Conservation (phyloP, 768 basidiomycete species). For the Daedalea quercina region DNA sequence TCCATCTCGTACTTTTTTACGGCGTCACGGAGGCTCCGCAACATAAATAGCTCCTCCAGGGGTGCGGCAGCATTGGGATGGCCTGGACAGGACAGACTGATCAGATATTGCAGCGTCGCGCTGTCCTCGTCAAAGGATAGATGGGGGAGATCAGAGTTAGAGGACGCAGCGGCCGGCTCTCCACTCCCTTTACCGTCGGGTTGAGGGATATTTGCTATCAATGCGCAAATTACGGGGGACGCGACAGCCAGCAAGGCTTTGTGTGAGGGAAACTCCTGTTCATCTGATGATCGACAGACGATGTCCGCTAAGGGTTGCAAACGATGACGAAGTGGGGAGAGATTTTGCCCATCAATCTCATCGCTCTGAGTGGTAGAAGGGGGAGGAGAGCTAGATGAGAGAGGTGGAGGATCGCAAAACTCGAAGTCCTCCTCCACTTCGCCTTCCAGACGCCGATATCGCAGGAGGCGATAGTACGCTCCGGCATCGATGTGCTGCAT, state of each 20-base stretch:
- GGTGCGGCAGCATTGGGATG: conserved; percentile 10
- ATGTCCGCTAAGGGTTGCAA: conserved; percentile 27
- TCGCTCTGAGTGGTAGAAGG: not conserved
- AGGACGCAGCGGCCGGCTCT: too few relatives aligned
- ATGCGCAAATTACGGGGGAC: conserved; percentile 24
- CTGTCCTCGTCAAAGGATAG: too few relatives aligned
- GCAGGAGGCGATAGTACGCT: not conserved
- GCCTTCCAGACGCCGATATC: not conserved
- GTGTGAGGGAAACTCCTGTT: conserved; percentile 30
- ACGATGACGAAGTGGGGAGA: not conserved
- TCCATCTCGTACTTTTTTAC: conserved; percentile 14
- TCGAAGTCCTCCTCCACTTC: too few relatives aligned
- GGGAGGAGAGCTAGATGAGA: too few relatives aligned
- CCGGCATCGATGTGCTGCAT: not conserved
- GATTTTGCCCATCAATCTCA: not conserved
- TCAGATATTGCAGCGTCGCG: not conserved
- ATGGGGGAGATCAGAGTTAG: too few relatives aligned
- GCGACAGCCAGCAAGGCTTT: conserved; percentile 28
- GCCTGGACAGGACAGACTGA: conserved; percentile 15
- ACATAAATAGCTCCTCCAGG: not conserved
- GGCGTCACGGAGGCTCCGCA: conserved; percentile 9
- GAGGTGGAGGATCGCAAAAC: too few relatives aligned
- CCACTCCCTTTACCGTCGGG: not conserved
- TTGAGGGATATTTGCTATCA: not conserved
- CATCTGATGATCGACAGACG: conserved; percentile 48